Base-by-base conservation (phyloP, 345 rosid species). In the Arabidopsis arenosa region DNA sequence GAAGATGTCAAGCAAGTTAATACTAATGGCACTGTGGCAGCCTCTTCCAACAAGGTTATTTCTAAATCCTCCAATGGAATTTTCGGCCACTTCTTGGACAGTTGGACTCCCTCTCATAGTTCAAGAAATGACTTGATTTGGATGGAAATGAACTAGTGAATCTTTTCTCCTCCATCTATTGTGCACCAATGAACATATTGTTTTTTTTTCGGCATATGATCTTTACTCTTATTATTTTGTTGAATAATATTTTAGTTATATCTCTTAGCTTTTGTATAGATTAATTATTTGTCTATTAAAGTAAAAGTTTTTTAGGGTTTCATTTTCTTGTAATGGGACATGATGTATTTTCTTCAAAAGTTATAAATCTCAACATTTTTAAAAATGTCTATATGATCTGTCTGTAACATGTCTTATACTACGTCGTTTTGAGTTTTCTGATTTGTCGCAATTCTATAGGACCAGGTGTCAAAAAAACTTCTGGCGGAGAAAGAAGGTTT, bases 401-500 rank as follows among this genome's bases (percentile, higher is more conserved):
- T 28, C 1, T 21, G 1, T n/a, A 28, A 28, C 30, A 28, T 28
- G 32, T 28, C 32, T 28, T 28, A 28, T 28, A 66, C 72, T 1
- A 9, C 51, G 62, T 40, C 62, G 62, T 68, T 68, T 7, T 5
- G 2, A 1, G 52, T 21, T 2, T 35, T 4, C 2, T 1, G 14
- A 51, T 11, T 0, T 21, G 12, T 18, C 30, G 56, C 13, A 3
- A 51, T n/a, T 3, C 35, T 53, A 26, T 5, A 12, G 37, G 14
- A 36, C 32, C 32, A 28, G 4, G 2, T 35, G 2, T 23, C 26
- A 23, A 23, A 23, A 12, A 47, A 21, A 13, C 57, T 33, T 45
- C 66, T 33, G 58, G n/a, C 2, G 3, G 9, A 59, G 7, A 4
- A 33, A 70, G 74, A 58, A 47, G 74, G 26, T 58, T 44, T 13